Base-by-base conservation (phyloP, 345 rosid species). In the Brassica rapa region DNA sequence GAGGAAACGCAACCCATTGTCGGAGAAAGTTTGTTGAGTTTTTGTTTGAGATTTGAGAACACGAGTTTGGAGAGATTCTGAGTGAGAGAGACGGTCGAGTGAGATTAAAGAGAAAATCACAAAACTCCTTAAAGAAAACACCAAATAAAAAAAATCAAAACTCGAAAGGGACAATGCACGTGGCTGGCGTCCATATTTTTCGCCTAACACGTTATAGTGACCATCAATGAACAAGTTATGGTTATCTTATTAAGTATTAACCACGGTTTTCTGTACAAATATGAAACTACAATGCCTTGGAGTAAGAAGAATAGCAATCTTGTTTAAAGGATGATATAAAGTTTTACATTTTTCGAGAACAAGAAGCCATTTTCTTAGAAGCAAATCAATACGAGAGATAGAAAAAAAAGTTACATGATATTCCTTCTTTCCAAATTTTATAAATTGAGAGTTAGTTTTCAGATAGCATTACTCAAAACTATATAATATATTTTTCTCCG, bases 1-100 rank as follows among this genome's bases (percentile, higher is more conserved):
- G 97, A 92, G 32, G 98, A 94, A 66, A 86, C 93, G 57, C 98
- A 94, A 5, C 97, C 96, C 97, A 92, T 79, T 25, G 19, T 66
- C 61, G 56, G 70, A 41, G 66, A 62, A 14, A 6, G 39, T 30
- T 62, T 6, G 19, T 29, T 62, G 64, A 19, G 55, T 46, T 57
- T 37, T 1, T 39, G 27, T 25, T 59, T 51, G 23, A 73, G 70
- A 73, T 49, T 63, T 9, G 62, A 19, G 23, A 10, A 16, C 23
- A 30, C 10, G 10, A 39, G 75, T 70, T 62, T 71, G 51, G 25
- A 3, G 49, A 68, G 60, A 70, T 70, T 63, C 39, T 39, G 76
- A 71, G 81, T 71, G 64, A 62, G 71, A 59, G 62, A 23, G 62
- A 59, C 62, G 62, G 62, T 59, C 62, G 62, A 59, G 62, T 59